Evolutionary conservation across 306 rosid species (phyloP), one percentile per base, ranked within the genome.

Genomic region (Ormosia semicastrata): DNA sequence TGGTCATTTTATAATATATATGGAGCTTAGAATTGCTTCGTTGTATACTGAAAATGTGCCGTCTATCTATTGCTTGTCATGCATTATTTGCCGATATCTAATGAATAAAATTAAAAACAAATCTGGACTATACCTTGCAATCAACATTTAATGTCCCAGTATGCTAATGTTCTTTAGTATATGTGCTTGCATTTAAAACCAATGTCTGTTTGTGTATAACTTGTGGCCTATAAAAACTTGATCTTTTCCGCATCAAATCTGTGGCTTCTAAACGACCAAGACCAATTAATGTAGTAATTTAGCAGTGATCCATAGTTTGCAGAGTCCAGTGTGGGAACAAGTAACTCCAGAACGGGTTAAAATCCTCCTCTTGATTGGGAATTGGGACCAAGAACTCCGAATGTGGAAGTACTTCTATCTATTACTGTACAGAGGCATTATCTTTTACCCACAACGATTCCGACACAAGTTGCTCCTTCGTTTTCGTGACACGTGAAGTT

Each of bases 271-370:
- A 24, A 24, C 24, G 70, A 41, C 64, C 74, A 36, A 49, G 66
- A 64, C 70, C 83, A 57, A 52, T 69, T 7, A 54, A 46, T 52
- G 39, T 10, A 75, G 56, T 57, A 36, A 69, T 80, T 65, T 40
- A 43, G 37, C 72, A 63, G 36, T 76, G 62, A 70, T 64, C 47
- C 73, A 37, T 41, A 46, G 52, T 73, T 73, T 59, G 53, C 78
- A 66, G 65, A 43, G 71, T 70, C 44, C 72, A 76, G 74, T 53
- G 77, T 72, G 81, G 88, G 30, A 71, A 7, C 78, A 74, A 32
- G 11, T 81, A 29, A 73, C 73, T 79, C 14, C 64, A 30, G 9
- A 50, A 66, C 79, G 80, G 71, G 58, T 12, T 15, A 17, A 52
- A 81, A 24, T 14, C 7, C 59, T 24, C 56, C 11, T 53, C n/a